Evolutionary conservation across 2,329 filamentous ascomycete genomes (phyloP).

Genomic region (Pyrenochaeta sp.): DNA sequence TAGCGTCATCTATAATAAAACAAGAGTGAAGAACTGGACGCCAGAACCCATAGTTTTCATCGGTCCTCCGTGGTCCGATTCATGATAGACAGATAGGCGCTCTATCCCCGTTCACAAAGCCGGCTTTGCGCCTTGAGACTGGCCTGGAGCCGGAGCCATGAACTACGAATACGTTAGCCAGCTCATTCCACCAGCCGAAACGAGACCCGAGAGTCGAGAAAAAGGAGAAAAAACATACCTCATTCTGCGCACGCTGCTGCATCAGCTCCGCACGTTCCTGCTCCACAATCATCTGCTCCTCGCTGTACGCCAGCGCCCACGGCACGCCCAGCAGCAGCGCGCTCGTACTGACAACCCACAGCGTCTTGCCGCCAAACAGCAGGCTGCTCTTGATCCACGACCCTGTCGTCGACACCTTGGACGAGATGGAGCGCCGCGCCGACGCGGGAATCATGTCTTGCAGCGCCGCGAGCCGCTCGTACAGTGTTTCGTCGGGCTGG

Average conservation of each 20-base stretch:
- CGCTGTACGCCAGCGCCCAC: slow-evolving; percentile 88
- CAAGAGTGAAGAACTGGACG: slow-evolving; percentile 24
- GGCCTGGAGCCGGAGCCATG: slow-evolving; percentile 35
- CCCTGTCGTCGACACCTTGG: slow-evolving; percentile 59
- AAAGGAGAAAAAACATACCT: slow-evolving; percentile 58
- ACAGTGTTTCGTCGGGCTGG: slow-evolving; percentile 55
- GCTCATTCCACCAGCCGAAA: background rate
- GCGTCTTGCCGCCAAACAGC: slow-evolving; percentile 79
- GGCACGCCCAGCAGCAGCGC: slow-evolving; percentile 90
- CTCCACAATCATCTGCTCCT: slow-evolving; percentile 96
- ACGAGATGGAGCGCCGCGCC: slow-evolving; percentile 65
- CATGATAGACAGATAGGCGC: slow-evolving; percentile 2
- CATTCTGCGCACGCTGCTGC: slow-evolving; percentile 83
- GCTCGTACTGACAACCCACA: slow-evolving; percentile 91
- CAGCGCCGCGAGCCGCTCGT: slow-evolving; percentile 73
- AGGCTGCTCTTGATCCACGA: slow-evolving; percentile 67
- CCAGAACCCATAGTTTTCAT: slow-evolving; percentile 4
- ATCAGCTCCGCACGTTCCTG: slow-evolving; percentile 98
- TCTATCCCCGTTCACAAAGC: slow-evolving; percentile 36
- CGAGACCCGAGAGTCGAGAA: slow-evolving; percentile 33
- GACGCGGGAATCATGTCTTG: slow-evolving; percentile 84
- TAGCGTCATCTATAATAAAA: slow-evolving; percentile 28
- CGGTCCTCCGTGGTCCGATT: too few species aligned
- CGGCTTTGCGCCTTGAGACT: slow-evolving; percentile 40
- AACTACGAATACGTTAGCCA: slow-evolving; percentile 33